Percentiles rank a stretch among this genome's conserved stretches.
These are phyloP conservation scores for Talaromyces amestolkiae DNA, from an alignment of 2,329 filamentous ascomycete genomes.

Conservation along the genomic window DNA sequence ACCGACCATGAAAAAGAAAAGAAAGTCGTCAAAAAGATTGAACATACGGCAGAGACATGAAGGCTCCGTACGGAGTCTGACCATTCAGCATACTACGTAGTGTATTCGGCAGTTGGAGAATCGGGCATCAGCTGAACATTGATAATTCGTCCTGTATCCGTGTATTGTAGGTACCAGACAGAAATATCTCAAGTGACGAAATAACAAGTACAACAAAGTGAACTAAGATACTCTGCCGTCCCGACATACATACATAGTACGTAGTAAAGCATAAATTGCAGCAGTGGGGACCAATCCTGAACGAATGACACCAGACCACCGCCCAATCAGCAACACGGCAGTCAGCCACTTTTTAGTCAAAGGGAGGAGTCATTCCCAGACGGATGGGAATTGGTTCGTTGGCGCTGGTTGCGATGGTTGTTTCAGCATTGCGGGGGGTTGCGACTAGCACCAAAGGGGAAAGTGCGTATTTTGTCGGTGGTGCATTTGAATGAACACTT, in stretches of 20 bases:
- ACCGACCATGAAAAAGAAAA: neutral
- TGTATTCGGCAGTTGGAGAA: neutral
- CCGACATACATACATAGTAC: neutral
- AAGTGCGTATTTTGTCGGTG: neutral
- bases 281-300: conserved; percentile 13
- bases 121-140: conserved; percentile 1
- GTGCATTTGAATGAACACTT: neutral
- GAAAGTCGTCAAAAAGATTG: no score
- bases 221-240: conserved; percentile 14
- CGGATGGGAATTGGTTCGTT: conserved; percentile 10
- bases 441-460: neutral
- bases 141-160: neutral
- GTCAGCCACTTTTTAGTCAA: neutral
- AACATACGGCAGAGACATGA: no score
- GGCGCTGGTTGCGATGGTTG: conserved; percentile 7
- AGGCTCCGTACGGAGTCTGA: neutral
- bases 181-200: neutral
- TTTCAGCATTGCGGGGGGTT: conserved; percentile 20
- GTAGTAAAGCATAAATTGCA: neutral
- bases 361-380: conserved; percentile 12
- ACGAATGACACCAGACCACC: conserved; percentile 4
- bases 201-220: neutral
- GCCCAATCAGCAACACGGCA: neutral
- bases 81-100: neutral
- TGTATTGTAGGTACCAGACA: no score